Evolutionary conservation across 2,329 filamentous ascomycete genomes (phyloP).

Genomic region (Endoconidiophora laricicola): DNA sequence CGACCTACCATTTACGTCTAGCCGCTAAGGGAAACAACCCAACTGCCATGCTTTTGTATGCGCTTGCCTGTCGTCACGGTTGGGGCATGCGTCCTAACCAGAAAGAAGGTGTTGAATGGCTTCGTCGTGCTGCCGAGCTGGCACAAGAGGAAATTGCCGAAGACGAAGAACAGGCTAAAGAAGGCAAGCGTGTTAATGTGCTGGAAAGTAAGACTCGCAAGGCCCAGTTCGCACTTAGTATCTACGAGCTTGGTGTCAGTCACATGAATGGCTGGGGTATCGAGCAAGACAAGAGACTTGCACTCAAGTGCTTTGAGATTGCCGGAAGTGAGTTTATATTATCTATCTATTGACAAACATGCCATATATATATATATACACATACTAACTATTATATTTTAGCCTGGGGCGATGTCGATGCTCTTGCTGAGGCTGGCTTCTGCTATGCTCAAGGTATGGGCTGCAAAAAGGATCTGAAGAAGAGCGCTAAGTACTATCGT

Average conservation of each 20-base stretch:
- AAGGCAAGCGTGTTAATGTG: conserved; percentile 46
- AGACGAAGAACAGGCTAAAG: conserved; percentile 51
- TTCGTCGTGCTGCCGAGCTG: conserved; percentile 76
- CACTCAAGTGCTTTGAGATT: conserved; percentile 88
- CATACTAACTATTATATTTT: conserved; percentile 16
- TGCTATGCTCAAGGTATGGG: conserved; percentile 90
- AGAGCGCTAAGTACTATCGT: conserved; percentile 79
- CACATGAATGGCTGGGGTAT: conserved; percentile 99
- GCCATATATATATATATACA: too few species aligned
- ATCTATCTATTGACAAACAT: not conserved
- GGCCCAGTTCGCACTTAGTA: conserved; percentile 84
- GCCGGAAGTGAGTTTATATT: conserved; percentile 50
- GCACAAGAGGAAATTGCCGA: conserved; percentile 71
- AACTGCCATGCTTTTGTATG: conserved; percentile 91
- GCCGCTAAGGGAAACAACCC: conserved; percentile 75
- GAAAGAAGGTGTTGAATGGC: conserved; percentile 76
- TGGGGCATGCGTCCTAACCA: conserved; percentile 96
- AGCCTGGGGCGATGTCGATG: conserved; percentile 91
- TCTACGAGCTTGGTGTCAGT: conserved; percentile 90
- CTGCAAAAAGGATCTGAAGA: conserved; percentile 91
- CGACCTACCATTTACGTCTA: conserved; percentile 85
- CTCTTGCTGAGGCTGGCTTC: conserved; percentile 83
- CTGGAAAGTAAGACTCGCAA: conserved; percentile 66
- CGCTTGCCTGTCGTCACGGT: conserved; percentile 83
- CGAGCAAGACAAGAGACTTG: conserved; percentile 75